Evolutionary conservation across 352 stramenopile genomes (phyloP), one percentile per base, ranked within the genome.

Genomic region (Phytophthora meadii): DNA sequence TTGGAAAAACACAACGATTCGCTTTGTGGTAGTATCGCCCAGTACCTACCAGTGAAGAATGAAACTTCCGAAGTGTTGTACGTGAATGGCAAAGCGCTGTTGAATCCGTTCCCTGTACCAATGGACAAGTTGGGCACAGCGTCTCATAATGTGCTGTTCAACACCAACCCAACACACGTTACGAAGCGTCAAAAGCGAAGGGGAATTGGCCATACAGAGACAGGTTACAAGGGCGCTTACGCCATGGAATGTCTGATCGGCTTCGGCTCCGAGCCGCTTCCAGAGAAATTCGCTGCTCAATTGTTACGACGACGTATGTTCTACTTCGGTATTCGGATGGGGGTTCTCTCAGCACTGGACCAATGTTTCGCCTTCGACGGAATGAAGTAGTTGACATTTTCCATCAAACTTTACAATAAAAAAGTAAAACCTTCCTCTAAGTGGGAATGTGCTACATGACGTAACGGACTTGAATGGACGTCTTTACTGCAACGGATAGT

Each of bases 141-240:
- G 2, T 53, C 19, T 4, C 44, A 60, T 28, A 86, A 86, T 45
- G 55, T 72, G 15, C 28, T 84, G 44, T 86, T 76, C 64, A 85
- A 87, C 30, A 56, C 54, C 0, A 78, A 81, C 17, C 82, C 79
- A 25, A 86, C 68, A 3, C 77, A 90, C 58, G 17, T 93, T 7
- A 81, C 68, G 32, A 70, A 72, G 14, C 68, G 72, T 2, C 67
- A 81, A 44, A 56, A 46, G 4, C 77, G 78, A 5, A 57, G 30
- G 25, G 50, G 51, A 2, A 79, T 72, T 15, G 60, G 59, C 12
- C 47, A 50, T 8, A 77, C 71, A 0, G 54, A 59, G 19, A 70
- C 47, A 7, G 24, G 54, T 8, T 67, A 61, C 68, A 74, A 68
- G 40, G 60, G 51, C 10, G 41, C 27, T 22, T 76, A 77, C 39